A percentile compares a stretch with the other conserved stretches of the same genome.
phyloP scores from a whole-genome alignment of 306 rosid species.

The Prunus kanzakura region DNA sequence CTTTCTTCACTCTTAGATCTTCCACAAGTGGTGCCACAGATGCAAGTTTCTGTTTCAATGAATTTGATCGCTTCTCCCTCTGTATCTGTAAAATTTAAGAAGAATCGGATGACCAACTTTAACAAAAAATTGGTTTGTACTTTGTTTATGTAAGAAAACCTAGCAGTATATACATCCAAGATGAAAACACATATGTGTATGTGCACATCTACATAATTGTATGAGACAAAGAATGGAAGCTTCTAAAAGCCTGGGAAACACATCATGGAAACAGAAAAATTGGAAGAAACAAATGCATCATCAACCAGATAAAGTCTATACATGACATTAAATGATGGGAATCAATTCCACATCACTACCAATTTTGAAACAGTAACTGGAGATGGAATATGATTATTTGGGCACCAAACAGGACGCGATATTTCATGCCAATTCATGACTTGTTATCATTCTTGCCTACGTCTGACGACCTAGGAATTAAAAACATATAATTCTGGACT shows the following conservation, averaged over 20 bases:
- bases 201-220: neutral
- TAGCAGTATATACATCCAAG: neutral
- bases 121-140: neutral
- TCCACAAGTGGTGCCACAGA: slow-evolving; percentile 82
- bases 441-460: no score
- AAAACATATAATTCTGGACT: neutral
- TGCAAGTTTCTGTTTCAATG: slow-evolving; percentile 84
- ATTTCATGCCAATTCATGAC: no score
- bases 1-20: slow-evolving; percentile 68
- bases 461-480: neutral
- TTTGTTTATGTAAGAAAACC: neutral
- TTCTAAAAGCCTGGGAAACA: neutral
- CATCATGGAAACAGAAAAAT: neutral
- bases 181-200: neutral
- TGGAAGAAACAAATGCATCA: neutral
- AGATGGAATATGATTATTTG: neutral
- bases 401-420: neutral
- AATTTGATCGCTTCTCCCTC: slow-evolving; percentile 61
- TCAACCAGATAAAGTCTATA: neutral
- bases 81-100: slow-evolving; percentile 46
- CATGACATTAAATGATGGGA: neutral
- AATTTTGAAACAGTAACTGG: neutral
- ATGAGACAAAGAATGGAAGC: neutral
- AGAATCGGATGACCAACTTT: slow-evolving; percentile 28
- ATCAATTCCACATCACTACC: neutral